Evolutionary conservation across 345 rosid genomes (phyloP), one percentile per base, ranked within the genome.

Genomic region (Eucalyptus caleyi): DNA sequence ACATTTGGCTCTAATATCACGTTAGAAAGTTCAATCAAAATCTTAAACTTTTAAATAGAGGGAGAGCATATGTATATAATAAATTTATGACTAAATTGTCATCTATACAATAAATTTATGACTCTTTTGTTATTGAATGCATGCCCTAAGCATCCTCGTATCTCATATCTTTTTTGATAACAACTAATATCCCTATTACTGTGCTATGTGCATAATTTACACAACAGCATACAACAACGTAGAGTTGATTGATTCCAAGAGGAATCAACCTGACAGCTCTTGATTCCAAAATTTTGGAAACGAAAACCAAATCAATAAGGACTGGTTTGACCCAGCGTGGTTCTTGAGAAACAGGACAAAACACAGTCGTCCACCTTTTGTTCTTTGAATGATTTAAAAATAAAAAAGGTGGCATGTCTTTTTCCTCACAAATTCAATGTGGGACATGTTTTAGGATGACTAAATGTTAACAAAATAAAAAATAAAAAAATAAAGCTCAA

Each of bases 241-340:
- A 23, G 27, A 54, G 27, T 21, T 54, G 27, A 54, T 23, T 54
- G 27, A 54, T 54, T 54, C 11, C 15, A 60, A 26, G 67, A 14
- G n/a, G n/a, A 60, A 60, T 26, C n/a, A 27, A 60, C 16, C 4
- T 12, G 4, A 27, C 7, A 2, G 67, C n/a, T 60, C n/a, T 26
- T 60, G 7, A 27, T 60, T 60, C 32, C 67, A 60, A 60, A 60
- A 23, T 56, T 21, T 56, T 56, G 62, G 62, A 56, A 56, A 56
- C 13, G 11, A 56, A 24, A 56, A 56, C 30, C 32, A 11, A 26
- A 60, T 27, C 15, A 27, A 60, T 27, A 60, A 26, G 67, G 67
- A 60, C 0, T 6, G 7, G 32, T 60, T 27, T 3, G 8, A 12
- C 16, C 16, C 1, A 10, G 3, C 27, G 5, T 56, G 27, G 62